phyloP scores from a whole-genome alignment of 192 early-diverging fungal species.

The Hyaloraphidium curvatum region DNA sequence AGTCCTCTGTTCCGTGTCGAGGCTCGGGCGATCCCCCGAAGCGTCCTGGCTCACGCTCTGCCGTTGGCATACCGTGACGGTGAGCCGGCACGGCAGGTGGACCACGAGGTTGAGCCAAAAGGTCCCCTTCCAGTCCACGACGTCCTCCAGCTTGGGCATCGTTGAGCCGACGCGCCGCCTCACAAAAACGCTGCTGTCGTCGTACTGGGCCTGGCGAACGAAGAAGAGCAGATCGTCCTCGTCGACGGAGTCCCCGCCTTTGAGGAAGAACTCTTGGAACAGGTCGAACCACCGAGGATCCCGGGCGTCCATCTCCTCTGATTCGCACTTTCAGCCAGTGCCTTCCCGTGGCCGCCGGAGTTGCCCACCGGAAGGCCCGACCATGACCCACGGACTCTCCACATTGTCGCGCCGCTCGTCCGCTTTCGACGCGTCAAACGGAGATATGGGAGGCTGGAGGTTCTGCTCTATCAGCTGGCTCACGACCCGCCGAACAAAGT shows the following conservation, averaged over 20 bases:
- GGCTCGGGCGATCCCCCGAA: neutral
- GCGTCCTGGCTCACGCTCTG: conserved; percentile 6
- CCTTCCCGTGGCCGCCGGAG: too few relatives aligned
- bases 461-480: too few relatives aligned
- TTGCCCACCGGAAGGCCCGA: too few relatives aligned
- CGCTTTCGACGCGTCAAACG: too few relatives aligned
- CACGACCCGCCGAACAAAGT: too few relatives aligned
- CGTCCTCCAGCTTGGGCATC: conserved; percentile 43
- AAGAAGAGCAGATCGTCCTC: conserved; percentile 79
- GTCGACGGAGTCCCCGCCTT: conserved; percentile 27
- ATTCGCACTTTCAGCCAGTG: too few relatives aligned
- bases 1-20: neutral
- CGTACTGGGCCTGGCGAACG: conserved; percentile 21
- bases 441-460: too few relatives aligned
- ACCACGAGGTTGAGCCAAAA: conserved; percentile 81
- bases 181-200: conserved; percentile 48
- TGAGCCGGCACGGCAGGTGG: conserved; percentile 76
- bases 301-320: neutral
- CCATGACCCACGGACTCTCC: too few relatives aligned
- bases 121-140: conserved; percentile 78
- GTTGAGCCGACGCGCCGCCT: conserved; percentile 46
- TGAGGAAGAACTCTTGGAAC: neutral
- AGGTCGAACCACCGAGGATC: neutral
- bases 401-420: too few relatives aligned
- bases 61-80: conserved; percentile 67